Evolutionary conservation across 768 basidiomycete species (phyloP), one percentile per base, ranked within the genome.

Genomic region (Tylopilus rubrobrunneus): DNA sequence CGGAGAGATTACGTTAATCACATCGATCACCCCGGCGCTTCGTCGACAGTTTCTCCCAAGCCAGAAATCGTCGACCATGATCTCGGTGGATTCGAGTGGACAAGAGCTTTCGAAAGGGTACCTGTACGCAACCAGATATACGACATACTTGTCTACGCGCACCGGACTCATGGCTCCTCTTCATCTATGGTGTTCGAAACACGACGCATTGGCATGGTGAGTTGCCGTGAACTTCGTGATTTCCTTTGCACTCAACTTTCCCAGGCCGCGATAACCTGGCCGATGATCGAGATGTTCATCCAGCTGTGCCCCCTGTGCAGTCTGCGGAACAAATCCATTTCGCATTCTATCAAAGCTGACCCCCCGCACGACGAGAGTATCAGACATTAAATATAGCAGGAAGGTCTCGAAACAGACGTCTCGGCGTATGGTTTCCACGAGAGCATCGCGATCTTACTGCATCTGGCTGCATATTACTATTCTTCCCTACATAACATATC

Each of bases 251-350:
- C 42, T 53, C 25, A 54, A 33, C 21, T 54, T 47, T 39, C n/a
- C n/a, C 43, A 87, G 86, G 78, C 83, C 27, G 74, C 74, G 23
- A 78, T 87, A 51, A 86, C 85, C 8, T 87, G 84, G 85, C 83
- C 86, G 4, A 87, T 87, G 83, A 76, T 81, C 6, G 86, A 87
- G 64, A 77, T 81, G 36, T 87, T 87, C 67, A 72, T 77, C 39
- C 78, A 77, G 31, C 67, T 86, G 40, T 87, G 86, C 59, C 86
- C 85, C 0, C 54, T 76, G 21, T 79, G 78, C 67, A 79, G 72
- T 55, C 55, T 74, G 45, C 73, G 77, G 57, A 70, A 66, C 51
- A 78, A 78, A 56, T 59, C 66, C 17, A 57, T 48, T 52, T 29
- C 57, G 0, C 69, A 61, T 51, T 36, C 65, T 28, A 42, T 60